A percentile compares a stretch with the other conserved stretches of the same genome.
These are phyloP conservation scores for Daldinia bambusicola DNA, from an alignment of 495 filamentous ascomycete species.

Conservation along the genomic window DNA sequence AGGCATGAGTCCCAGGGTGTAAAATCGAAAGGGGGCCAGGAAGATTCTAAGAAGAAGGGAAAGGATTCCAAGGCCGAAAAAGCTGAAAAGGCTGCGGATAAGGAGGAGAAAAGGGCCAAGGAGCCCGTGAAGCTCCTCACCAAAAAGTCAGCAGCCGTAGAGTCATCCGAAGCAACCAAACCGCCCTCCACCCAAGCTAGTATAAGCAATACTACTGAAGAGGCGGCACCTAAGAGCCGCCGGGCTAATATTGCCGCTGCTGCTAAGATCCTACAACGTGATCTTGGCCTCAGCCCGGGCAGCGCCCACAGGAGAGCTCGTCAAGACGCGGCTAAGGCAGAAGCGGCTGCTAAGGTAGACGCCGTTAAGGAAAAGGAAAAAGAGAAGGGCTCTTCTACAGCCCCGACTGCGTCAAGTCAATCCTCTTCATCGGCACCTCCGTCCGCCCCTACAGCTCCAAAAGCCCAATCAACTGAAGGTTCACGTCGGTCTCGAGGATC, in stretches of 20 bases:
- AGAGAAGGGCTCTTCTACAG: conserved; percentile 44
- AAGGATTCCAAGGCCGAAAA: conserved; percentile 71
- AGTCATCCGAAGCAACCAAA: conserved; percentile 60
- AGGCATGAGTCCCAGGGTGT: conserved; percentile 56
- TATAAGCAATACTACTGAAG: conserved; percentile 47
- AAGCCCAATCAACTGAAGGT: conserved; percentile 41
- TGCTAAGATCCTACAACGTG: conserved; percentile 87
- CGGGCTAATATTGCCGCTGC: conserved; percentile 79
- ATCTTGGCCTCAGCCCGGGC: conserved; percentile 81
- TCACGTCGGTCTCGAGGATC: conserved; percentile 43
- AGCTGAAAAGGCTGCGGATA: conserved; percentile 59
- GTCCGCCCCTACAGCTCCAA: conserved; percentile 47
- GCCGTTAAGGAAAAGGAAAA: conserved; percentile 49
- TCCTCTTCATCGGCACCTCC: conserved; percentile 33
- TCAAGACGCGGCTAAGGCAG: conserved; percentile 62
- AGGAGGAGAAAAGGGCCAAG: conserved; percentile 64
- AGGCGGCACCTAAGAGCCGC: conserved; percentile 54
- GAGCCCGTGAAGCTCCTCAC: conserved; percentile 85
- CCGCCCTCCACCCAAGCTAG: conserved; percentile 51
- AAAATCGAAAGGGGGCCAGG: conserved; percentile 64
- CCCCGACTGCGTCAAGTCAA: conserved; percentile 34
- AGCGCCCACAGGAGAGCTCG: conserved; percentile 65
- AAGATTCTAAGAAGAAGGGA: conserved; percentile 64
- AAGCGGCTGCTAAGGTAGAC: conserved; percentile 55
- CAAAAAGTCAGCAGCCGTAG: conserved; percentile 67